Percentiles rank a stretch among this genome's conserved stretches.
Conservation (phyloP, 768 basidiomycete genomes). For the Mycena crocata region DNA sequence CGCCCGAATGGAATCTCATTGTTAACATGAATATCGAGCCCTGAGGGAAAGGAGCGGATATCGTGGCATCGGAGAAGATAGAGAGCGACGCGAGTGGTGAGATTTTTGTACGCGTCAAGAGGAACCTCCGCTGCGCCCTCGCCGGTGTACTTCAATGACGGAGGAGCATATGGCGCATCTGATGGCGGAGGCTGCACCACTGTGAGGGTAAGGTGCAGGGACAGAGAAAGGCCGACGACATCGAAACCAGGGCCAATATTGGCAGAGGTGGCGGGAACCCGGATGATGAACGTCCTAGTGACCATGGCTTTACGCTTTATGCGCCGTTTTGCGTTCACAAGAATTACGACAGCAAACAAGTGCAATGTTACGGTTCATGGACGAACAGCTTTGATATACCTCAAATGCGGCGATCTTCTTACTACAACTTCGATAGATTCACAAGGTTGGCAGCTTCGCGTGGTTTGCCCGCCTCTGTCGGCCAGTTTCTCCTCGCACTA, state of each 20-base stretch:
- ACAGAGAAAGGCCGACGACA: slow-evolving; percentile 97
- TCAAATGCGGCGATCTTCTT: too few species aligned
- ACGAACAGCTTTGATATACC: too few species aligned
- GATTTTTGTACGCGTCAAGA: slow-evolving; percentile 94
- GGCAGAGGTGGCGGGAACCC: slow-evolving; percentile 96
- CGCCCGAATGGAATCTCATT: slow-evolving; percentile 99
- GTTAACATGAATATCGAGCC: slow-evolving; percentile 78
- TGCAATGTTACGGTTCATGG: too few species aligned
- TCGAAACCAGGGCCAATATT: slow-evolving; percentile 99
- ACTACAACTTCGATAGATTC: too few species aligned
- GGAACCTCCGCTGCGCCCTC: slow-evolving; percentile 94
- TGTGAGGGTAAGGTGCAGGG: slow-evolving; percentile 82
- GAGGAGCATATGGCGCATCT: slow-evolving; percentile 55
- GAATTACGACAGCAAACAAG: too few species aligned
- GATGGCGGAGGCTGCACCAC: slow-evolving; percentile 47
- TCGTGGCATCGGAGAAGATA: slow-evolving; percentile 95
- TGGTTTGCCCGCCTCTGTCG: too few species aligned
- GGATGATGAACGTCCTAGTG: slow-evolving; percentile 67
- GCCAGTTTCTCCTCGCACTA: too few species aligned
- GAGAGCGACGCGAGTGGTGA: slow-evolving; percentile 96
- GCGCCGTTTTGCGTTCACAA: too few species aligned
- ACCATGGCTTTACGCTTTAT: slow-evolving; percentile 15
- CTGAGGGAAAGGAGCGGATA: slow-evolving; percentile 79
- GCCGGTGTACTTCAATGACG: slow-evolving; percentile 82
- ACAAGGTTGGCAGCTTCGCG: too few species aligned